Percentiles rank a stretch among this genome's conserved stretches.
Evolutionary conservation across 2,329 filamentous ascomycete genomes (phyloP).

Genomic region (Exutisphaerella laricina): DNA sequence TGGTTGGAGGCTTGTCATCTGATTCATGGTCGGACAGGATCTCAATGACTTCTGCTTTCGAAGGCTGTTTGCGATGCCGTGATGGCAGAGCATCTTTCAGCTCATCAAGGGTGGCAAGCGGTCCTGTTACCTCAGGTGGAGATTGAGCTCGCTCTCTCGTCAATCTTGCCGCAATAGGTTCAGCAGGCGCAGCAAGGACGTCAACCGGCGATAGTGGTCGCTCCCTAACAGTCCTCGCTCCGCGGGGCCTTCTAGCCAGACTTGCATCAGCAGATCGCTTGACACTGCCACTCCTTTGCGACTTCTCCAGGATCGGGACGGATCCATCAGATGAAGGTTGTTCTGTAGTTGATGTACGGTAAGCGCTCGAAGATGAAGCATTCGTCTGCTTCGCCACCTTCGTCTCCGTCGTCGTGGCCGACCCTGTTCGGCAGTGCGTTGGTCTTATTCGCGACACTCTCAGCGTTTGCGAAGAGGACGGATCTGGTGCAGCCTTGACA

Average conservation of each 20-base stretch:
- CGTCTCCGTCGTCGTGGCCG: conserved; percentile 14
- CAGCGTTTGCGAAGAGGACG: conserved; percentile 19
- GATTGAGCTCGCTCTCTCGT: conserved; percentile 21
- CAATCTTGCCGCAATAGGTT: conserved; percentile 18
- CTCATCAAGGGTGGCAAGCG: conserved; percentile 31
- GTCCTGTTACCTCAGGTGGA: conserved; percentile 23
- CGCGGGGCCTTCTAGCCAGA: conserved; percentile 32
- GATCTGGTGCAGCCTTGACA: conserved; percentile 23
- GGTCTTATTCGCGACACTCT: conserved; percentile 21
- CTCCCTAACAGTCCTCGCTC: conserved; percentile 22
- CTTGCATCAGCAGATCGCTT: conserved; percentile 34
- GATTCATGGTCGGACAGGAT: conserved; percentile 32
- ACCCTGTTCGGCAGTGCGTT: conserved; percentile 14
- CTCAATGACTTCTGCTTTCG: conserved; percentile 32
- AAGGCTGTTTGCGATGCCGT: conserved; percentile 23
- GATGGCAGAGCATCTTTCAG: conserved; percentile 27
- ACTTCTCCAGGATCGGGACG: conserved; percentile 26
- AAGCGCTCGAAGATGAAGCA: conserved; percentile 21
- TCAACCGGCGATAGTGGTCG: conserved; percentile 25
- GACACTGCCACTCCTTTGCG: conserved; percentile 20
- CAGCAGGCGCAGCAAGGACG: conserved; percentile 6
- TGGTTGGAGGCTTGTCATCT: conserved; percentile 23
- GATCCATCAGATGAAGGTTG: conserved; percentile 10
- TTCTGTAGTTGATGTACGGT: conserved; percentile 22
- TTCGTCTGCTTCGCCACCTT: conserved; percentile 23